phyloP scores from a whole-genome alignment of 495 filamentous ascomycete genomes.

The Aspergillus sparsus region DNA sequence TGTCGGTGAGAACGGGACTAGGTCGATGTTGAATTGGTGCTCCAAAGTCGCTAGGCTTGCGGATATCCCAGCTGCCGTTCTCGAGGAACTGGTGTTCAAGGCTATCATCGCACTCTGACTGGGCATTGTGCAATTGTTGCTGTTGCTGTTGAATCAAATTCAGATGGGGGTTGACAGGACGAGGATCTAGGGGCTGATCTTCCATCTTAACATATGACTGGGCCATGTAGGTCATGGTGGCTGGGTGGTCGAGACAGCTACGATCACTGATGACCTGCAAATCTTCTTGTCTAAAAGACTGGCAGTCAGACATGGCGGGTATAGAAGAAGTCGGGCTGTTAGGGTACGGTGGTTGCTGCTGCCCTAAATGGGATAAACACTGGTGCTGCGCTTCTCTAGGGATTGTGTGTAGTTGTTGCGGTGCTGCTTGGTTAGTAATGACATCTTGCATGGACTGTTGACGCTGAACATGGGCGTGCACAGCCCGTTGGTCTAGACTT shows the following conservation, averaged over 20 bases:
- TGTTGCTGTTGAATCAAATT: slow-evolving; percentile 34
- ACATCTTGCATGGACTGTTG: slow-evolving; percentile 51
- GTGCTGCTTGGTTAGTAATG: slow-evolving; percentile 65
- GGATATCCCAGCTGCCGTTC: slow-evolving; percentile 34
- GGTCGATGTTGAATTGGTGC: slow-evolving; percentile 26
- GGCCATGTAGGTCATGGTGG: slow-evolving; percentile 26
- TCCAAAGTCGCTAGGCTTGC: slow-evolving; percentile 24
- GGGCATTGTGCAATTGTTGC: slow-evolving; percentile 25
- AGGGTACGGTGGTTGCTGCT: slow-evolving; percentile 55
- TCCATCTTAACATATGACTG: slow-evolving; percentile 23
- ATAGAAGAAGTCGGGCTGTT: slow-evolving; percentile 29
- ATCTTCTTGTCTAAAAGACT: slow-evolving; percentile 40
- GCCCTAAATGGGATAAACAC: slow-evolving; percentile 37
- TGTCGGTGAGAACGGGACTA: slow-evolving; percentile 26
- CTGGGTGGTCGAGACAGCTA: slow-evolving; percentile 22
- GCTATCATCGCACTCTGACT: slow-evolving; percentile 16
- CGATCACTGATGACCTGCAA: slow-evolving; percentile 35
- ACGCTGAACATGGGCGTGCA: slow-evolving; percentile 46
- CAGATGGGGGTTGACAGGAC: slow-evolving; percentile 26
- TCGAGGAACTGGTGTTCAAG: slow-evolving; percentile 24
- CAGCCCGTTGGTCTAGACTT: slow-evolving; percentile 68
- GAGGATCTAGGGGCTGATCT: slow-evolving; percentile 17
- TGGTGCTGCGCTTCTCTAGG: slow-evolving; percentile 78
- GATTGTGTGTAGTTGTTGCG: slow-evolving; percentile 52
- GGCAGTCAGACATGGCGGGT: slow-evolving; percentile 30